Conservation (phyloP, 2,329 filamentous ascomycete genomes). For the Chaetomium sp. region DNA sequence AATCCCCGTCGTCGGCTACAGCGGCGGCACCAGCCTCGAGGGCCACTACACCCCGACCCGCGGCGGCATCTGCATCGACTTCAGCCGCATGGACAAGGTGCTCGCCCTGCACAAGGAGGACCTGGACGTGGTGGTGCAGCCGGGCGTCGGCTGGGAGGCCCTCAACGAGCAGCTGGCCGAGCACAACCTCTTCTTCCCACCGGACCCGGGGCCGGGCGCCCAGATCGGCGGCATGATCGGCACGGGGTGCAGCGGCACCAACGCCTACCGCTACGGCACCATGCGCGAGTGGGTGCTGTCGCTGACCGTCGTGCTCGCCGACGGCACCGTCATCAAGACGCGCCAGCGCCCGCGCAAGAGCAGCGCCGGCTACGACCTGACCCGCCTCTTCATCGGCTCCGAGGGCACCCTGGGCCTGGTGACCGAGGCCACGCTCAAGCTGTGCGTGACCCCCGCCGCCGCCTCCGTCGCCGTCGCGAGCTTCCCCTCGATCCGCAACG, state of each 20-base stretch:
- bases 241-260: conserved; percentile 75
- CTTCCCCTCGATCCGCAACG: conserved; percentile 63
- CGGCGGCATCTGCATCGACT: conserved; percentile 84
- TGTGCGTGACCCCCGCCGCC: conserved; percentile 77
- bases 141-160: conserved; percentile 82
- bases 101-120: conserved; percentile 75
- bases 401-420: conserved; percentile 91
- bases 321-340: conserved; percentile 88
- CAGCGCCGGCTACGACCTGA: conserved; percentile 89
- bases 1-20: conserved; percentile 86
- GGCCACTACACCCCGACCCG: conserved; percentile 84
- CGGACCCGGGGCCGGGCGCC: conserved; percentile 86
- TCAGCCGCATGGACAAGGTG: conserved; percentile 81
- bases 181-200: conserved; percentile 85
- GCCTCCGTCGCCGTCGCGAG: conserved; percentile 77
- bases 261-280: conserved; percentile 88
- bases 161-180: conserved; percentile 76
- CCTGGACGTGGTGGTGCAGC: conserved; percentile 75
- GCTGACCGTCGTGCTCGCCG: conserved; percentile 84
- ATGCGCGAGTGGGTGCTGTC: conserved; percentile 94
- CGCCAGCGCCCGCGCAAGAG: conserved; percentile 85
- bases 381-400: conserved; percentile 83
- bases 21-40: conserved; percentile 85
- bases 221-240: conserved; percentile 91
- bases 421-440: conserved; percentile 86